Evolutionary conservation across 1,139 yeast species (phyloP).

Genomic region (Blastobotrys indianensis): DNA sequence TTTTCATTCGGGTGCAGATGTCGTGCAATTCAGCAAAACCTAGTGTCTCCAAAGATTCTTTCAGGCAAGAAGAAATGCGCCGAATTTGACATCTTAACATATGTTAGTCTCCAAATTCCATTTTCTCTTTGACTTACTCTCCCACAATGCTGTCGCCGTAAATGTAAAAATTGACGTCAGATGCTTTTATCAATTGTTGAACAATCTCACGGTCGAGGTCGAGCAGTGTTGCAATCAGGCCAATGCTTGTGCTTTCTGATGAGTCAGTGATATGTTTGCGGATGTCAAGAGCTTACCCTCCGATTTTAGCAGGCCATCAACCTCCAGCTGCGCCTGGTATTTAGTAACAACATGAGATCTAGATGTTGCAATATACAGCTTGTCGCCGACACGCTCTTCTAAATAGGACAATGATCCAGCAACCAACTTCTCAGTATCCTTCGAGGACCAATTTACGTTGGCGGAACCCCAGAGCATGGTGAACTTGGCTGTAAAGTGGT

Average conservation of each 20-base stretch:
- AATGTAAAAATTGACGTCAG: constrained; percentile 3
- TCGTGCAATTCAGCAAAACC: constrained; percentile 4
- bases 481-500: no score
- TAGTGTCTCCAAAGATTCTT: constrained; percentile 1
- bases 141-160: constrained; percentile 12
- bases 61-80: neutral
- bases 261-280: neutral
- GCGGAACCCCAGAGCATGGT: constrained; percentile 6
- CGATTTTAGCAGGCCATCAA: constrained; percentile 14
- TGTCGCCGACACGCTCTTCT: constrained; percentile 15
- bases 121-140: no score
- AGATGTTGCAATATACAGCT: constrained; percentile 16
- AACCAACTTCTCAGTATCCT: constrained; percentile 19
- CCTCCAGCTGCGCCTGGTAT: constrained; percentile 16
- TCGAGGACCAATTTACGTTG: constrained; percentile 15
- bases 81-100: constrained; percentile 11
- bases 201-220: constrained; percentile 16
- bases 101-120: no score
- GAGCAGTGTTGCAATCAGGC: constrained; percentile 17
- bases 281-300: constrained; percentile 7
- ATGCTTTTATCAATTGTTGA: neutral
- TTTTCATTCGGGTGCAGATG: constrained; percentile 3
- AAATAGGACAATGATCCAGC: constrained; percentile 13
- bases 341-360: constrained; percentile 19
- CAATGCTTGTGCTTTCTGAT: constrained; percentile 18